Conservation (phyloP, 129 eudicot species). For the Tagetes erecta region DNA sequence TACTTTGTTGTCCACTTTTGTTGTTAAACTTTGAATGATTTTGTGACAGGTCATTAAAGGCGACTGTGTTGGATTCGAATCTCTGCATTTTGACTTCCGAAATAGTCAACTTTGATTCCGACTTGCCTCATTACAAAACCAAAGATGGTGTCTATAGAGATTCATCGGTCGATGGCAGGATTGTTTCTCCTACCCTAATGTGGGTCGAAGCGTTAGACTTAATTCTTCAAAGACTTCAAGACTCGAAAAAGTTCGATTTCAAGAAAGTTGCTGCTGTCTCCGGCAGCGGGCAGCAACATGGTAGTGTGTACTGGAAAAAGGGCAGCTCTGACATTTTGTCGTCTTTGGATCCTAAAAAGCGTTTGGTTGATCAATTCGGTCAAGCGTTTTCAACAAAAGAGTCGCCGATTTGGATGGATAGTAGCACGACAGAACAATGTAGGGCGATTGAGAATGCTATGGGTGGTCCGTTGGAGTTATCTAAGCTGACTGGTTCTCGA, state of each 20-base stretch:
- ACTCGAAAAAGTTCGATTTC: conserved; percentile 60
- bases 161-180: conserved; percentile 56
- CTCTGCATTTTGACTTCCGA: conserved; percentile 62
- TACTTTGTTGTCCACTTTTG: background rate
- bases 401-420: conserved; percentile 97
- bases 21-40: conserved; percentile 2
- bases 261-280: conserved; percentile 75
- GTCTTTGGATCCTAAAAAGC: conserved; percentile 59
- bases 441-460: conserved; percentile 78
- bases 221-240: conserved; percentile 53
- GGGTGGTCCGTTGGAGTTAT: conserved; percentile 77
- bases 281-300: conserved; percentile 98
- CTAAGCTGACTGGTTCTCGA: conserved; percentile 82
- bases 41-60: conserved; percentile 74
- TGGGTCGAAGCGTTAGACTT: conserved; percentile 97
- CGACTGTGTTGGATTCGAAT: conserved; percentile 74
- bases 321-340: conserved; percentile 57
- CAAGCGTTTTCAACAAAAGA: conserved; percentile 75
- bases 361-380: conserved; percentile 59
- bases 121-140: conserved; percentile 81
- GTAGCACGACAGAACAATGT: conserved; percentile 85
- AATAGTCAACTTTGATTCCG: conserved; percentile 71
- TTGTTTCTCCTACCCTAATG: conserved; percentile 87
- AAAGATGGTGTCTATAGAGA: conserved; percentile 94
- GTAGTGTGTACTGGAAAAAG: conserved; percentile 90